A percentile compares a stretch with the other conserved stretches of the same genome.
phyloP scores from a whole-genome alignment of 1,284 basidiomycete species.

The Papiliotrema nemorosa region DNA sequence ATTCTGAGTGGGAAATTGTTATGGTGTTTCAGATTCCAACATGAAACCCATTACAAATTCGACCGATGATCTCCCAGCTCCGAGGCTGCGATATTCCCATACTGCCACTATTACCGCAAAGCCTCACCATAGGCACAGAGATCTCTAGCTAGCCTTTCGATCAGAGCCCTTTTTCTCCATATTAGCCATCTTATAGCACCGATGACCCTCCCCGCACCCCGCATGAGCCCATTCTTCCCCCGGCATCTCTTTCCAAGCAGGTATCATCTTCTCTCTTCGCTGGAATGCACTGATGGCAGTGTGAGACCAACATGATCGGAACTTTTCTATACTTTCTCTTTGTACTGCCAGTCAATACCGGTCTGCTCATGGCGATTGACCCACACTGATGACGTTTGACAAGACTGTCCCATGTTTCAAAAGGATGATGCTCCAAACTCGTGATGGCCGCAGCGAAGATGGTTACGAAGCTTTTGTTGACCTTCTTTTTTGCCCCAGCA shows the following conservation, averaged over 20 bases:
- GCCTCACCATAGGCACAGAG: no score
- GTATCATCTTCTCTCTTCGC: no score
- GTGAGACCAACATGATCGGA: not conserved
- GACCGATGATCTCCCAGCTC: no score
- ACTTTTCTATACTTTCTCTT: not conserved
- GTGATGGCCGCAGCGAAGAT: not conserved
- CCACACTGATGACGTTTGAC: constrained; percentile 1
- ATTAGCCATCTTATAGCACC: not conserved
- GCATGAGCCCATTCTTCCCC: not conserved
- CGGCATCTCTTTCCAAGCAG: not conserved
- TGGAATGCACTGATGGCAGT: not conserved
- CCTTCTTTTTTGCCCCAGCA: not conserved
- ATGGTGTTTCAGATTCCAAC: no score
- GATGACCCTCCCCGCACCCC: not conserved
- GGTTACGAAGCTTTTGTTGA: not conserved
- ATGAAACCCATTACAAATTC: no score
- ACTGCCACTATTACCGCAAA: no score
- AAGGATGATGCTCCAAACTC: not conserved
- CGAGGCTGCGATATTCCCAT: no score
- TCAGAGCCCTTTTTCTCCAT: no score
- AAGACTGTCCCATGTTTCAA: not conserved
- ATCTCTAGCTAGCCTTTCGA: no score
- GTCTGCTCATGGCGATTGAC: not conserved
- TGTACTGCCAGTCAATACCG: not conserved
- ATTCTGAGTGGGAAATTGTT: no score